Evolutionary conservation across 2,329 filamentous ascomycete species (phyloP).

Genomic region (Botrytis porri): DNA sequence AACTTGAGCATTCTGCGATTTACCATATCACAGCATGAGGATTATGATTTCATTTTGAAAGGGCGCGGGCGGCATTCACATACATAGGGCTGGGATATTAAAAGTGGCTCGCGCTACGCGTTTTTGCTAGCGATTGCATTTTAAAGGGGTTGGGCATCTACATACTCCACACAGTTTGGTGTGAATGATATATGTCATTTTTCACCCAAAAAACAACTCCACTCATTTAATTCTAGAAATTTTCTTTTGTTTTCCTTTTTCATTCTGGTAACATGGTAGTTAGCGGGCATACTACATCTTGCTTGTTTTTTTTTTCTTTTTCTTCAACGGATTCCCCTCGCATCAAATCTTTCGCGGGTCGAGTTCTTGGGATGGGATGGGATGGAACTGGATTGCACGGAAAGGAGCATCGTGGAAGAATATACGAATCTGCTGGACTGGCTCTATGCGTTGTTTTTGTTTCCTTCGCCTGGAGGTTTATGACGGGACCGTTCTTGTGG

Average conservation of each 20-base stretch:
- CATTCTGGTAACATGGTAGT: not conserved
- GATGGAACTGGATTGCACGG: not conserved
- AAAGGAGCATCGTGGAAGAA: not conserved
- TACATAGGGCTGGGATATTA: slow-evolving; percentile 35
- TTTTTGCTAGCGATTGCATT: slow-evolving; percentile 17
- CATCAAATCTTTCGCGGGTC: slow-evolving; percentile 14
- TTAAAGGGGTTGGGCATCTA: not conserved
- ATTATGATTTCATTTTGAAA: slow-evolving; percentile 12
- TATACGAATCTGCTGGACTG: slow-evolving; percentile 9
- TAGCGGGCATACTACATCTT: not conserved
- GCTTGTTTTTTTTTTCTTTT: not conserved
- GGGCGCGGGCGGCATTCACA: slow-evolving; percentile 28
- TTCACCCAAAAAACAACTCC: not conserved
- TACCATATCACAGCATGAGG: slow-evolving; percentile 20
- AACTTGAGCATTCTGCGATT: slow-evolving; percentile 12
- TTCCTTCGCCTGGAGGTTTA: not conserved
- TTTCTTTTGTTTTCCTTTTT: not conserved
- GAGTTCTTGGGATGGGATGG: slow-evolving; percentile 9
- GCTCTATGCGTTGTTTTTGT: slow-evolving; percentile 8
- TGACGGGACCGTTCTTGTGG: not conserved
- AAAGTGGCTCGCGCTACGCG: slow-evolving; percentile 39
- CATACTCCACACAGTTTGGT: not conserved
- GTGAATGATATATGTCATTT: not conserved
- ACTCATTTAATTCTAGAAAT: slow-evolving; percentile 3
- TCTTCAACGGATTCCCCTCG: not conserved